Evolutionary conservation across 2,329 filamentous ascomycete species (phyloP).

Genomic region (Fusarium sp.): DNA sequence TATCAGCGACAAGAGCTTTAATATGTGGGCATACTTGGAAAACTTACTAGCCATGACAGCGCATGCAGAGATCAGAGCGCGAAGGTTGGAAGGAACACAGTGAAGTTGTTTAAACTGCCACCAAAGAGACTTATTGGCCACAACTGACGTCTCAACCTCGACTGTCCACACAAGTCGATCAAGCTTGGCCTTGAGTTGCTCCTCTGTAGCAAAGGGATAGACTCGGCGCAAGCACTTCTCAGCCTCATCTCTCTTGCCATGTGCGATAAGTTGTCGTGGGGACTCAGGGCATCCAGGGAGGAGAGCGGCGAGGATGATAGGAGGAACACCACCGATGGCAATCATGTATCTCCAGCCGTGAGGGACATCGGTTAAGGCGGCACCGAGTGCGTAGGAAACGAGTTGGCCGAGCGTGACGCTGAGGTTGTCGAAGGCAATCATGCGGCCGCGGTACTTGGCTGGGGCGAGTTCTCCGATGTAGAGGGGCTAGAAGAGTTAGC

Average conservation of each 20-base stretch:
- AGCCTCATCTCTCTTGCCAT: constrained; percentile 54
- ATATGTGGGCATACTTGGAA: constrained; percentile 56
- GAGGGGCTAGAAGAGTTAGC: constrained; percentile 14
- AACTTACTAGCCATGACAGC: constrained; percentile 58
- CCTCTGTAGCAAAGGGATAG: constrained; percentile 54
- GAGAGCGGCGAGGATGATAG: constrained; percentile 55
- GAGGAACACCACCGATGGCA: constrained; percentile 58
- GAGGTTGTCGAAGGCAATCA: constrained; percentile 62
- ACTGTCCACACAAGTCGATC: constrained; percentile 52
- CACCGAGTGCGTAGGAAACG: constrained; percentile 55
- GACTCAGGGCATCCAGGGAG: constrained; percentile 61
- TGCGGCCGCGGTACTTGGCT: constrained; percentile 60
- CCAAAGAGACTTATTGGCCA: constrained; percentile 51
- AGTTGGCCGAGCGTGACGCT: constrained; percentile 56
- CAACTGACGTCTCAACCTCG: constrained; percentile 52
- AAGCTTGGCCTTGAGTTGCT: constrained; percentile 58
- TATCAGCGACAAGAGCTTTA: constrained; percentile 55
- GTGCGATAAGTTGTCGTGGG: constrained; percentile 58
- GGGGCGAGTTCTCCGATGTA: constrained; percentile 65
- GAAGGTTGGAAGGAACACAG: constrained; percentile 53
- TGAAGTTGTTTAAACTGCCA: constrained; percentile 59
- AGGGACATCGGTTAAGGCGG: constrained; percentile 53
- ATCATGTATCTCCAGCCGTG: constrained; percentile 63
- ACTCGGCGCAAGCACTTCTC: constrained; percentile 51
- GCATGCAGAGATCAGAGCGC: constrained; percentile 58